Conservation (phyloP, 257 asterid species). For the Pogostemon cablin region DNA sequence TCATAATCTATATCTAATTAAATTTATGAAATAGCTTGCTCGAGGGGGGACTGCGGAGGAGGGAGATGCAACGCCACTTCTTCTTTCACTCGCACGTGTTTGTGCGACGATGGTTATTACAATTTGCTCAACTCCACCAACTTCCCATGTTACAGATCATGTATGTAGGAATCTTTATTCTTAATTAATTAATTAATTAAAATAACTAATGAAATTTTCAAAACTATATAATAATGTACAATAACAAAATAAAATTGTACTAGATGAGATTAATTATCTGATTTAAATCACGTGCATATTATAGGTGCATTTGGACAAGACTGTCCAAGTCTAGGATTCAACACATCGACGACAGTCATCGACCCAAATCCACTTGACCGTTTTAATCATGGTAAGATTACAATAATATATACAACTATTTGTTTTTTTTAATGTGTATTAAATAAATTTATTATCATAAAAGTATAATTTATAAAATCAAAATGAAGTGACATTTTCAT, state of each 20-base stretch:
- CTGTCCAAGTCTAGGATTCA: constrained; percentile 54
- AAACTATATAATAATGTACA: no score
- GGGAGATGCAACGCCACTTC: constrained; percentile 66
- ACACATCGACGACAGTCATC: constrained; percentile 35
- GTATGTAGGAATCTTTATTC: constrained; percentile 57
- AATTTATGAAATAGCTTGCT: constrained; percentile 46
- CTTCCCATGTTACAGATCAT: constrained; percentile 65
- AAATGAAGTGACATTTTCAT: background rate
- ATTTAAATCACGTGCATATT: background rate
- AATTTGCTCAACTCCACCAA: constrained; percentile 61
- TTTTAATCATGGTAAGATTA: constrained; percentile 41
- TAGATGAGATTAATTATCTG: no score
- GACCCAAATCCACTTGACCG: constrained; percentile 39
- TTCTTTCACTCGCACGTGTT: constrained; percentile 43
- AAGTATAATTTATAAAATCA: background rate
- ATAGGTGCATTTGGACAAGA: constrained; percentile 68
- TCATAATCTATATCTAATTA: background rate
- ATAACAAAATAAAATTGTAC: no score
- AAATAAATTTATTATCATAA: background rate
- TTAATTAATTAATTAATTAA: no score
- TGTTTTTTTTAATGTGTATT: no score
- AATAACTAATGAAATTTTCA: no score
- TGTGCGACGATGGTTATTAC: constrained; percentile 57
- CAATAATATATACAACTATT: no score
- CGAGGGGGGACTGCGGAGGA: constrained; percentile 67